Conservation (phyloP, 2,329 filamentous ascomycete species). For the Penicillium expansum region DNA sequence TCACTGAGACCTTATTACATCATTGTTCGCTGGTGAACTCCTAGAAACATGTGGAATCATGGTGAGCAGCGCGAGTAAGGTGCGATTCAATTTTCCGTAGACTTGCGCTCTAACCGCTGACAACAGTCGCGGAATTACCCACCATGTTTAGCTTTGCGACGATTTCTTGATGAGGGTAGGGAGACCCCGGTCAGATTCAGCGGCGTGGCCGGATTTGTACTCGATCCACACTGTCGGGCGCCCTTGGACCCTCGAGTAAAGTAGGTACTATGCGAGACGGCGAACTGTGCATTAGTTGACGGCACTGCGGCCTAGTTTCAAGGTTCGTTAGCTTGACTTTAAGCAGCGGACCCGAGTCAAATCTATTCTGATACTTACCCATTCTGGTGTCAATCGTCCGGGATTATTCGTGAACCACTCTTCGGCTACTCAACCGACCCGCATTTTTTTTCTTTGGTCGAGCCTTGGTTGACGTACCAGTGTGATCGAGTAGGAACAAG, state of each 20-base stretch:
- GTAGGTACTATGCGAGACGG: slow-evolving; percentile 21
- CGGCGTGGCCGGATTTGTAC: slow-evolving; percentile 12
- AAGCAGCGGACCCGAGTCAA: slow-evolving; percentile 15
- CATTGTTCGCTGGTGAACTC: neutral
- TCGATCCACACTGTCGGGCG: slow-evolving; percentile 26
- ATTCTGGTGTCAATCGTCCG: slow-evolving; percentile 8
- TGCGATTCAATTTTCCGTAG: slow-evolving; percentile 8
- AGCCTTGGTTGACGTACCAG: slow-evolving; percentile 13
- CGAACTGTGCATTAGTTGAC: slow-evolving; percentile 20
- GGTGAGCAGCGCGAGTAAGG: neutral
- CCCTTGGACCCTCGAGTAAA: slow-evolving; percentile 20
- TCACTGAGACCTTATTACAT: neutral
- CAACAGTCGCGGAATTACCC: neutral
- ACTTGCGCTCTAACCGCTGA: slow-evolving; percentile 15
- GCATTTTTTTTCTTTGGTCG: slow-evolving; percentile 13
- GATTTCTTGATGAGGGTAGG: slow-evolving; percentile 6
- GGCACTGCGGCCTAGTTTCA: slow-evolving; percentile 17
- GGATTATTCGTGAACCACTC: slow-evolving; percentile 17
- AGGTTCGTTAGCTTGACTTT: slow-evolving; percentile 22
- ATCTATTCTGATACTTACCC: slow-evolving; percentile 20
- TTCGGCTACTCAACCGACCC: slow-evolving; percentile 22
- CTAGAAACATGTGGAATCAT: neutral
- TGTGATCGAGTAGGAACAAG: slow-evolving; percentile 6
- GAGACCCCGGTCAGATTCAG: slow-evolving; percentile 9
- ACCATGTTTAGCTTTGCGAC: slow-evolving; percentile 3